Evolutionary conservation across 1,284 basidiomycete genomes (phyloP), one percentile per base, ranked within the genome.

Genomic region (Microbotryum lychnidis-dioicae): DNA sequence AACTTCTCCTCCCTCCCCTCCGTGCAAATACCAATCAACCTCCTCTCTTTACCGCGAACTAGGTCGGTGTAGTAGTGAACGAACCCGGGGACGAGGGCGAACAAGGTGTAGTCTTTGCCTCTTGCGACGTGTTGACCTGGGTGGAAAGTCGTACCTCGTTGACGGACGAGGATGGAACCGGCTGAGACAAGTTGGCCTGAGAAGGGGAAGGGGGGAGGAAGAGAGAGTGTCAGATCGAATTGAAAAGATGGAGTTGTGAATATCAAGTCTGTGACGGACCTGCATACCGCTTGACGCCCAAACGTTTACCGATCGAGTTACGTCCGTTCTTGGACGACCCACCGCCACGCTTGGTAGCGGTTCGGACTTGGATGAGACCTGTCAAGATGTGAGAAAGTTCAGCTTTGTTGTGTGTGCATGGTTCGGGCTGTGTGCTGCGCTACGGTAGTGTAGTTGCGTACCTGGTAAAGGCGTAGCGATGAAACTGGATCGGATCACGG

Each of bases 221-320:
- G 45, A 10, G 18, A 8, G 25, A 6, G 57, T 42, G 18, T 58
- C 33, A 67, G 57, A 6, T 27, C 27, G 27, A 27, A 27, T 6
- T 27, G 27, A 27, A 27, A 27, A 25, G n/a, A n/a, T n/a, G n/a
- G n/a, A n/a, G n/a, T n/a, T n/a, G n/a, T n/a, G n/a, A n/a, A n/a
- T n/a, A n/a, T n/a, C n/a, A n/a, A n/a, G n/a, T n/a, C n/a, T 25
- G 0, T 6, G 29, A 75, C 81, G 63, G 70, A 89, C 92, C 90
- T 68, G 89, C 91, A 76, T 90, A 96, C 77, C 90, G 91, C 79
- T 97, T 97, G 50, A 96, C 80, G 70, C 92, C 93, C 52, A 97
- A 77, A 46, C 92, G 84, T 77, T 90, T 87, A 69, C 92, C 92
- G 42, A 89, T 86, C 3, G 90, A 91, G 64, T 89, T 87, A 67